phyloP scores from a whole-genome alignment of 305 asterid genomes.

The Fraxinus latifolia region DNA sequence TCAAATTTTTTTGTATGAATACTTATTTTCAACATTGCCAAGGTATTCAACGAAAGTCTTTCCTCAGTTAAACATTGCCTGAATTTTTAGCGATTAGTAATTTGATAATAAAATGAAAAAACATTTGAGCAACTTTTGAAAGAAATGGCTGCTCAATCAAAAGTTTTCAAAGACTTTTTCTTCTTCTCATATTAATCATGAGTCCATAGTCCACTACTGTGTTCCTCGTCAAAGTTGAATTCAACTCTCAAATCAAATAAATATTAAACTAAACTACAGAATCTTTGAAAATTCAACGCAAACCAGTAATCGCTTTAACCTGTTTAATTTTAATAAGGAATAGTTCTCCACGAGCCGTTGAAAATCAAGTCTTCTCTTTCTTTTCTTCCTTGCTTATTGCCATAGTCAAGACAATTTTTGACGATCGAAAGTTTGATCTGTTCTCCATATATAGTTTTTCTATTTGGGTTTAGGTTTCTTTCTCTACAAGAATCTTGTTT shows the following conservation, averaged over 20 bases:
- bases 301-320: background rate
- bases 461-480: conserved; percentile 20
- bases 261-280: conserved; percentile 11
- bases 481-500: conserved; percentile 29
- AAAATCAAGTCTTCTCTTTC: conserved; percentile 37
- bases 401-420: conserved; percentile 31
- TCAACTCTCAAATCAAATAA: conserved; percentile 24
- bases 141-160: background rate
- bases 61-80: no score
- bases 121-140: background rate
- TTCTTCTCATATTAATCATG: background rate
- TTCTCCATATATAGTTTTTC: conserved; percentile 21
- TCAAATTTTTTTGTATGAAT: no score
- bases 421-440: background rate
- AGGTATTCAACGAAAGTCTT: background rate
- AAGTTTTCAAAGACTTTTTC: background rate
- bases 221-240: conserved; percentile 28
- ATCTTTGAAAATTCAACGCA: conserved; percentile 38
- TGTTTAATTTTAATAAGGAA: background rate
- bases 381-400: conserved; percentile 9
- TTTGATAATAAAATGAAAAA: background rate
- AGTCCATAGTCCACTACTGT: background rate
- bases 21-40: no score
- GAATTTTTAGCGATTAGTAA: background rate
- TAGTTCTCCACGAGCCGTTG: conserved; percentile 15